Evolutionary conservation across 208 protist genomes (phyloP), one percentile per base, ranked within the genome.

Genomic region (Tritrichomonas musculus): DNA sequence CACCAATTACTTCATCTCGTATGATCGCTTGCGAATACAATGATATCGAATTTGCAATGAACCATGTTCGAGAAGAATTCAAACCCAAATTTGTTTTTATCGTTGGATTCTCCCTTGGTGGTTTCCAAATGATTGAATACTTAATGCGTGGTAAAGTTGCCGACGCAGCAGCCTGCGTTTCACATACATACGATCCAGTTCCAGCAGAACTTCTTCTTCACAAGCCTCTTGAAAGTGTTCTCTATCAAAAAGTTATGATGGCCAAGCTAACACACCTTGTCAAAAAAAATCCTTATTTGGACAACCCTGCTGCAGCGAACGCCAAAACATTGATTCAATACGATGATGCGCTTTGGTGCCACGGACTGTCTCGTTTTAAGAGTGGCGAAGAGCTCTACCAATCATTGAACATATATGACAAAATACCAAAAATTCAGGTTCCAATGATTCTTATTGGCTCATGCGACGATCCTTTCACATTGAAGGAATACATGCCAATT

Each of bases 61-160:
- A 82, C 14, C 73, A 82, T 20, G 3, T 82, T 50, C n/a, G 41
- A 1, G 41, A 82, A 36, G 30, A 20, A 82, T 30, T 25, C 1
- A 82, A 47, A n/a, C 73, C 73, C 0, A 36, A 36, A 30, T 36
- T 8, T 25, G n/a, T 82, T 11, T 82, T 50, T 50, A 3, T 82
- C 50, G 73, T 82, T 53, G 73, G 73, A n/a, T 82, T 82, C 30
- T 82, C 73, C 20, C 73, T 82, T 30, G 73, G 73, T n/a, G 30
- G n/a, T 0, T 53, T 20, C 30, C 25, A 47, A 25, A 36, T 41
- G 20, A 1, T 14, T 27, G 41, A 30, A 9, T 82, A 82, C 20
- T 3, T 41, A 27, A n/a, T 41, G 5, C 33, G n/a, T 47, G 30
- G 50, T n/a, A 41, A 82, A 8, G 73, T 53, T 82, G 41, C 50